Evolutionary conservation across 2,329 filamentous ascomycete genomes (phyloP).

Genomic region (Hortaea sp.): DNA sequence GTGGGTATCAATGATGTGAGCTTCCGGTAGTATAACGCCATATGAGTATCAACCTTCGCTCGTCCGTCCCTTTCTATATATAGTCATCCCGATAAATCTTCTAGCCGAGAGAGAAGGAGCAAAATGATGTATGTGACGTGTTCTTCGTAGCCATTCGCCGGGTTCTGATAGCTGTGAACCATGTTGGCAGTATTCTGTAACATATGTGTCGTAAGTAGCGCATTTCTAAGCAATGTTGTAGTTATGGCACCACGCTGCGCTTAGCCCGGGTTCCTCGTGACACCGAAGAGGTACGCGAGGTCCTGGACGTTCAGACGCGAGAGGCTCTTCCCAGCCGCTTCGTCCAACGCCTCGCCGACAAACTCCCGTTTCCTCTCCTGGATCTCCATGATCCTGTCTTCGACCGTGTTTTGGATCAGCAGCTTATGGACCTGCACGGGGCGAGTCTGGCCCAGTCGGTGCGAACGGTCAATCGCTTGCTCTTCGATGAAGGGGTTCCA

Average conservation of each 20-base stretch:
- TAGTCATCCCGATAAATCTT: too few relatives aligned
- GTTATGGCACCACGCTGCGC: slow-evolving; percentile 1
- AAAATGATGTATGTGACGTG: too few relatives aligned
- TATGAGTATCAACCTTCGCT: too few relatives aligned
- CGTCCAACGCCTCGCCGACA: slow-evolving; percentile 71
- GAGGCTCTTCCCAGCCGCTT: slow-evolving; percentile 57
- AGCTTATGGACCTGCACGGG: slow-evolving; percentile 73
- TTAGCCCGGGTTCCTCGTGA: slow-evolving; percentile 18
- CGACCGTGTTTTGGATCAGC: slow-evolving; percentile 66
- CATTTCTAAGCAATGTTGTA: too few relatives aligned
- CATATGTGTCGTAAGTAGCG: too few relatives aligned
- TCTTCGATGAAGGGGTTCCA: slow-evolving; percentile 93
- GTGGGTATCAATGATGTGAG: too few relatives aligned
- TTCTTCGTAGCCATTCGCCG: too few relatives aligned
- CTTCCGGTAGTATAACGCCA: too few relatives aligned
- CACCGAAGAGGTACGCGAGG: slow-evolving; percentile 58
- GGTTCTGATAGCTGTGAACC: too few relatives aligned
- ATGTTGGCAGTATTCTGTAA: too few relatives aligned
- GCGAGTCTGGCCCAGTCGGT: slow-evolving; percentile 71
- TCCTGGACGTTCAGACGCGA: slow-evolving; percentile 57
- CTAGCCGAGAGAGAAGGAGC: too few relatives aligned
- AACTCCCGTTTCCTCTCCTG: slow-evolving; percentile 70
- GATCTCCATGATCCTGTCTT: slow-evolving; percentile 72
- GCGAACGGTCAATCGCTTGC: slow-evolving; percentile 81
- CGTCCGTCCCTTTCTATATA: too few relatives aligned